Evolutionary conservation across 2,329 filamentous ascomycete species (phyloP), one percentile per base, ranked within the genome.

Genomic region (Alternaria arborescens): DNA sequence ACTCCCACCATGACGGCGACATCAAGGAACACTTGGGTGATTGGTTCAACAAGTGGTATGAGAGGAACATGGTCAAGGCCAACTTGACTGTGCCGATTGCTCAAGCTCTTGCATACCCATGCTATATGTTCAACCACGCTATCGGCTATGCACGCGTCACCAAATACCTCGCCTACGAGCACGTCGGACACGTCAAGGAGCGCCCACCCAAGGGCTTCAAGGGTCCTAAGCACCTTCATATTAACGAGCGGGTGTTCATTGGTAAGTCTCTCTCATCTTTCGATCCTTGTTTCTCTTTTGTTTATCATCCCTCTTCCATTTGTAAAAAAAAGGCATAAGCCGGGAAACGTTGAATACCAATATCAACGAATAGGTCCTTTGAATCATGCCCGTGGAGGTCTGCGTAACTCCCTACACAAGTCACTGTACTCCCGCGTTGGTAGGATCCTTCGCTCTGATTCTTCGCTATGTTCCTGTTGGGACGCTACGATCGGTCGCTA

Each of bases 161-260:
- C 0, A 73, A 70, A 59, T 71, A 58, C n/a, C 64, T 78, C 1
- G 76, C 68, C 2, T 78, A 79, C 67, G 60, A 77, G 36, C 57
- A 58, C 12, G n/a, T 51, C 8, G 68, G 71, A 6, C 67, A 71
- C 32, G 70, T 77, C 40, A 65, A 57, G n/a, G 75, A 76, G 47
- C 52, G 50, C 5, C 64, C 60, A 4, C 75, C 73, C 4, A 55
- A 62, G n/a, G 62, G 59, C 3, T 65, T 69, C 59, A 72, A 61
- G 47, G 57, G 57, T 20, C 42, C 36, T 12, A 64, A 60, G 16
- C 48, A 63, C 22, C 40, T 59, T 4, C 65, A 67, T 32, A 47
- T 72, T 8, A 46, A 48, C 14, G 59, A 63, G 5, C 53, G 56
- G 12, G 62, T 69, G 42, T 69, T 71, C 43, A 57, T 68, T 11